Base-by-base conservation (phyloP, 2,329 filamentous ascomycete genomes). In the Pezicula carpinea region DNA sequence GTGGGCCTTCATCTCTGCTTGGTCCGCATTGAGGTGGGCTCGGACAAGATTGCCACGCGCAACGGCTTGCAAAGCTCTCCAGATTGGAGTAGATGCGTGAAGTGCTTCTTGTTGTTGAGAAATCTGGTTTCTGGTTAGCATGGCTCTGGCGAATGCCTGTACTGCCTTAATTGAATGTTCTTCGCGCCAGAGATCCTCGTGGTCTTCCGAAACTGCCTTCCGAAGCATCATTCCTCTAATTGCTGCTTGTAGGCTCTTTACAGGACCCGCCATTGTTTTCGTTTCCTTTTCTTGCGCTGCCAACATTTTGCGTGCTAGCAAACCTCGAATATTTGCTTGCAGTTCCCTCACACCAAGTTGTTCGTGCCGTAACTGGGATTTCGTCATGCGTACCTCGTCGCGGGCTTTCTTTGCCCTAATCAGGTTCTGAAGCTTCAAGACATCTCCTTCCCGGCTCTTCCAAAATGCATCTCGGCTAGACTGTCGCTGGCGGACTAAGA, bases 401-500 rank as follows among this genome's bases (percentile, higher is more conserved):
- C 82, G 78, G 53, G 74, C 76, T 61, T 83, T 87, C 49, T 77
- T 77, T 18, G 84, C 87, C 59, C 87, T 76, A 62, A 89, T 79
- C 39, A 95, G 73, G 64, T 83, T 95, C 66, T 99, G 93, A 11
- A 99, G 72, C 59, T 83, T 81, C 50, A 93, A 68, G 39, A 97
- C 77, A 51, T 89, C 79, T 5, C 75, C 72, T 64, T 92, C 86
- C 46, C 83, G 78, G 44, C 77, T 78, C 60, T 83, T 82, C 80
- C 83, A 89, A 61, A 82, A 77, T 47, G 79, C 69, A 56, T 89
- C 80, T 50, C 82, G 80, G 34, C 78, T 74, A 51, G 72, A 70
- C 59, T 86, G 73, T 33, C 76, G 75, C 43, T 73, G 77, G 51
- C 93, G 82, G 19, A 84, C 76, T 33, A 96, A 70, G 62, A 87